Conservation (phyloP, 2,329 filamentous ascomycete genomes). For the Ustulina deusta region DNA sequence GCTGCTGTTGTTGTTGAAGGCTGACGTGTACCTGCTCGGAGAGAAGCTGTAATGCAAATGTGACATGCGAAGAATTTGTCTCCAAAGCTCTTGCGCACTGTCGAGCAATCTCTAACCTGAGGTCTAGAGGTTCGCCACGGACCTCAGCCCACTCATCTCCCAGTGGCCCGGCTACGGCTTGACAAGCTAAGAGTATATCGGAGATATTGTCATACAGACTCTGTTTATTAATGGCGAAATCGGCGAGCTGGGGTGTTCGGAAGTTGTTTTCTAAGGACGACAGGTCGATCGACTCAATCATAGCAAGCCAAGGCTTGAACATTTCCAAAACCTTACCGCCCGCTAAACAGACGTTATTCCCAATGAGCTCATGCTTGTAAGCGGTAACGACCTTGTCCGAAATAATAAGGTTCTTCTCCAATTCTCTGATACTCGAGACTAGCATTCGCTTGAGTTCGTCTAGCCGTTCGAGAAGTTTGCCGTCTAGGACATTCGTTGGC, state of each 20-base stretch:
- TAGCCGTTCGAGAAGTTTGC: conserved; percentile 81
- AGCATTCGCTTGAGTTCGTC: conserved; percentile 89
- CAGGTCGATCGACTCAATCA: conserved; percentile 92
- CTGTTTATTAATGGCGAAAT: conserved; percentile 93
- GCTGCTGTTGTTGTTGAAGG: conserved; percentile 54
- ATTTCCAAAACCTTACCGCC: conserved; percentile 85
- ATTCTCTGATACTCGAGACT: conserved; percentile 83
- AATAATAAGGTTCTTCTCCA: conserved; percentile 84
- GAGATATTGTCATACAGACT: conserved; percentile 93
- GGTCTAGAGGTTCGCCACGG: conserved; percentile 89
- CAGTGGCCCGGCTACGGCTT: conserved; percentile 89
- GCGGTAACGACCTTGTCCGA: conserved; percentile 85
- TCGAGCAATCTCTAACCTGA: conserved; percentile 83
- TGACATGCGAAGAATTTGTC: conserved; percentile 86
- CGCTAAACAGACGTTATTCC: conserved; percentile 83
- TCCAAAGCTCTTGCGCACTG: conserved; percentile 84
- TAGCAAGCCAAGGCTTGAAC: conserved; percentile 89
- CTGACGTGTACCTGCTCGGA: conserved; percentile 80
- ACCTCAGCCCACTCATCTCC: conserved; percentile 96
- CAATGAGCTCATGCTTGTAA: conserved; percentile 80
- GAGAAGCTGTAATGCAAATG: conserved; percentile 87
- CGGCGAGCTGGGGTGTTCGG: conserved; percentile 85
- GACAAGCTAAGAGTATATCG: conserved; percentile 87
- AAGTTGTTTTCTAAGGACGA: conserved; percentile 81
- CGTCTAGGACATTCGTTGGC: conserved; percentile 79